phyloP scores from a whole-genome alignment of 345 rosid genomes.

The Heritiera fomes region DNA sequence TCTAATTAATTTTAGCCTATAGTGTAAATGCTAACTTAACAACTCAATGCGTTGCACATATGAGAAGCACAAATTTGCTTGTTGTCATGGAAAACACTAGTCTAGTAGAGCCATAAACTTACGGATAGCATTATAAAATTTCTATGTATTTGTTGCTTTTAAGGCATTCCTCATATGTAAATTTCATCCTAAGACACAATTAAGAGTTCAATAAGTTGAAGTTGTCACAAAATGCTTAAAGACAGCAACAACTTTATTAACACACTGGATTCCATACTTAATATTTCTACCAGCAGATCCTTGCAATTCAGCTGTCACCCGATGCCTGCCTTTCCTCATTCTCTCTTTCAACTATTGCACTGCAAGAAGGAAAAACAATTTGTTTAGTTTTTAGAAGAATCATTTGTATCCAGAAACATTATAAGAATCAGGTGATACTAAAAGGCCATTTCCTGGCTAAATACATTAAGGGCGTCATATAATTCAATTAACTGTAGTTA shows the following conservation, averaged over 20 bases:
- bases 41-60: neutral
- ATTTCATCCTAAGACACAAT: too few species aligned
- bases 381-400: neutral
- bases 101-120: neutral
- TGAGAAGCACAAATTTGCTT: neutral
- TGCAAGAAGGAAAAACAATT: neutral
- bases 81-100: neutral
- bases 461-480: neutral
- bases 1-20: neutral
- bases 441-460: neutral
- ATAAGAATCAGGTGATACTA: neutral
- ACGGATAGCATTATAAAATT: neutral
- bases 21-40: neutral
- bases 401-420: neutral
- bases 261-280: neutral
- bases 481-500: neutral
- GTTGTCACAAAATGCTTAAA: too few species aligned
- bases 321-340: slow-evolving; percentile 1
- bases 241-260: neutral
- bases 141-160: too few species aligned
- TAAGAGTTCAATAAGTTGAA: too few species aligned
- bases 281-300: slow-evolving; percentile 7
- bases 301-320: neutral
- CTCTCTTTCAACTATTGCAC: slow-evolving; percentile 10
- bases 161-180: too few species aligned